Conservation (phyloP, 495 filamentous ascomycete genomes). For the Lepraria neglecta region DNA sequence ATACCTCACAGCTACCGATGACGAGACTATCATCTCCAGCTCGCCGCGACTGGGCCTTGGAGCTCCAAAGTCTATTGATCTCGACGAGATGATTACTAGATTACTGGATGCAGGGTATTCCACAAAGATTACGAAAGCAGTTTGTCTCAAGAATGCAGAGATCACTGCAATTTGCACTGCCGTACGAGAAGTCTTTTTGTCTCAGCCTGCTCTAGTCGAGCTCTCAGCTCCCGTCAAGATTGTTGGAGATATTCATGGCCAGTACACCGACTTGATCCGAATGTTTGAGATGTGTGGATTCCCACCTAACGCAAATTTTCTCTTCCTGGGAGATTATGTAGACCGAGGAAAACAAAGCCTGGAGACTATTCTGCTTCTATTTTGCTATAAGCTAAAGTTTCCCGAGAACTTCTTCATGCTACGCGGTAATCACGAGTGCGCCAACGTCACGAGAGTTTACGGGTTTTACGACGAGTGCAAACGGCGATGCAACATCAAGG, state of each 20-base stretch:
- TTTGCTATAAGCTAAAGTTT: conserved; percentile 98
- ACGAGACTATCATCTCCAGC: conserved; percentile 26
- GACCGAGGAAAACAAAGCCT: conserved; percentile 96
- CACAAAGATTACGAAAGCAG: conserved; percentile 93
- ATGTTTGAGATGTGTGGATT: conserved; percentile 99
- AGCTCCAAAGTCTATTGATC: conserved; percentile 80
- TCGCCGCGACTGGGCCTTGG: conserved; percentile 54
- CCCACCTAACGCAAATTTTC: conserved; percentile 85
- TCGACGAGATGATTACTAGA: conserved; percentile 95
- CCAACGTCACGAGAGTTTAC: conserved; percentile 96
- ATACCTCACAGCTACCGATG: conserved; percentile 25
- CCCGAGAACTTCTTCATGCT: conserved; percentile 99
- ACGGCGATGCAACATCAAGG: conserved; percentile 91
- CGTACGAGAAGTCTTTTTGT: conserved; percentile 80
- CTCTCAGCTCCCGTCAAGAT: conserved; percentile 97
- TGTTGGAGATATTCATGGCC: conserved; percentile 95
- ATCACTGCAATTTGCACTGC: conserved; percentile 87
- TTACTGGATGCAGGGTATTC: conserved; percentile 93
- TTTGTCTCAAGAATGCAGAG: conserved; percentile 95
- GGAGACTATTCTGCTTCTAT: conserved; percentile 88
- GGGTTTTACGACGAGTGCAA: conserved; percentile 99
- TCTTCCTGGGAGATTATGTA: conserved; percentile 97
- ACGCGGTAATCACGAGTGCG: conserved; percentile 96
- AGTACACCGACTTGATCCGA: conserved; percentile 94
- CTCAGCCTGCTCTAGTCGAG: conserved; percentile 86